These are phyloP conservation scores for Diversispora epigaea DNA, from an alignment of 192 early-diverging fungal genomes.

Conservation along the genomic window DNA sequence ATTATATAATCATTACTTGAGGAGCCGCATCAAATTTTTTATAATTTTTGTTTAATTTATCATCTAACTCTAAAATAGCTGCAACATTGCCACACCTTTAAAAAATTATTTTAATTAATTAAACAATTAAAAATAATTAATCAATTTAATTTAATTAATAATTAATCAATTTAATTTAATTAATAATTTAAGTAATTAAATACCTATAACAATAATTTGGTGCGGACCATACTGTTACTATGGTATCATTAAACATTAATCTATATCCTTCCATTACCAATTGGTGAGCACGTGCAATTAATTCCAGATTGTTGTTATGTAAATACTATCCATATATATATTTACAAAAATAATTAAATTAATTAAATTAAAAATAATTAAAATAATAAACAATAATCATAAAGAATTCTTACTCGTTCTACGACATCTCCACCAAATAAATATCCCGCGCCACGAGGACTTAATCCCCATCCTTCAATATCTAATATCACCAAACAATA, in stretches of 20 bases:
- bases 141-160: too few species aligned
- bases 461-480: constrained; percentile 88
- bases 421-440: constrained; percentile 95
- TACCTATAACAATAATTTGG: constrained; percentile 99
- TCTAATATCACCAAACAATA: constrained; percentile 38
- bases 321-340: constrained; percentile 48
- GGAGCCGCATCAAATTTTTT: constrained; percentile 93
- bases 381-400: background rate
- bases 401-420: constrained; percentile 51
- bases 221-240: constrained; percentile 98
- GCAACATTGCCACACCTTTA: constrained; percentile 94
- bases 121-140: constrained; percentile 8
- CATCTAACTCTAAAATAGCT: constrained; percentile 92
- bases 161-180: too few species aligned
- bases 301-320: constrained; percentile 80
- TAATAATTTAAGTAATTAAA: too few species aligned
- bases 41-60: constrained; percentile 83
- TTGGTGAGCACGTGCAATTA: constrained; percentile 96
- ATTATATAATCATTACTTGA: constrained; percentile 52
- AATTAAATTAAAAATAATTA: background rate
- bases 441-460: constrained; percentile 96
- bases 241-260: constrained; percentile 91
- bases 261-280: constrained; percentile 98
- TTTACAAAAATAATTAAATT: too few species aligned
- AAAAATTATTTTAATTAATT: background rate